Base-by-base conservation (phyloP, 208 protist genomes). In the Tritrichomonas foetus region DNA sequence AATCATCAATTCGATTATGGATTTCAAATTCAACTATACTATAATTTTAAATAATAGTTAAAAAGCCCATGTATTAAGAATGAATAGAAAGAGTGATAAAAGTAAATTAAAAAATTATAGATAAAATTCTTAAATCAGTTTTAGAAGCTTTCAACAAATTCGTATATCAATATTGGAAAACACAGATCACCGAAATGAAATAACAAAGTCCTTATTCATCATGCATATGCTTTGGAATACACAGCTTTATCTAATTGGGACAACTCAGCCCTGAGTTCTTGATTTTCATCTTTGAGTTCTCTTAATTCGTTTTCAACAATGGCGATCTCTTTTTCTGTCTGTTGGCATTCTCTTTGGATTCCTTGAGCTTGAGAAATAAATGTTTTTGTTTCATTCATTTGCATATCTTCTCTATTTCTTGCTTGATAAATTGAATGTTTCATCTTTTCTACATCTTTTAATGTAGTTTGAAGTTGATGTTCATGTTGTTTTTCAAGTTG, bases 361-460 rank as follows among this genome's bases (percentile, higher is more conserved):
- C 39, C 47, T 39, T 47, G 8, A 30, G 39, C 25, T 30, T 82
- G 13, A 16, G 33, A n/a, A n/a, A 39, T 50, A 82, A 50, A 47
- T n/a, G 41, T 25, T 47, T 47, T 82, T 14, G 74, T 82, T 50
- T 82, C 74, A 27, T 82, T 39, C 22, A 30, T 44, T 50, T 30
- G 41, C 8, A 22, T 9, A n/a, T 44, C 11, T 82, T 39, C 41
- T 39, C 33, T 82, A 47, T 33, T 50, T 82, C 39, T 82, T 30
- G 74, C 33, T 30, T 30, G 13, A 41, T 82, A 82, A 50, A 82
- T 82, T 1, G 74, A 47, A 47, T 30, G 44, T 41, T 82, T 82
- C 74, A 82, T 82, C 50, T 39, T 47, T 82, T 82, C 74, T 50
- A 82, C 8, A 25, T 82, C 74, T 50, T 82, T 82, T 39, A 82